Conservation (phyloP, 2,329 filamentous ascomycete genomes). For the Teratosphaeriaceae sp. region DNA sequence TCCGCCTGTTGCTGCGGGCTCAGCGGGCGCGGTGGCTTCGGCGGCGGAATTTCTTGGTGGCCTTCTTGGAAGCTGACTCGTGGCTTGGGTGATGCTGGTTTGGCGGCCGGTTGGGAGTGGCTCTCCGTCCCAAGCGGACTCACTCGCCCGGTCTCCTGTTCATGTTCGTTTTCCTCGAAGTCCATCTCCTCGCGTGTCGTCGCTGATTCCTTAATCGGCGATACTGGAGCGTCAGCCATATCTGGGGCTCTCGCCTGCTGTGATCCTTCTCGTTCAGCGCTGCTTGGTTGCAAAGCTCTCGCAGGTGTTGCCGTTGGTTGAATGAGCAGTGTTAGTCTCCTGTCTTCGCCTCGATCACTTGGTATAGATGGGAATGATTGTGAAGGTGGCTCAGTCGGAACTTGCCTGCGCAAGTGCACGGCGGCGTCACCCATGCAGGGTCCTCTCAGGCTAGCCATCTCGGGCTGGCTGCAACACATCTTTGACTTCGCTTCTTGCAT, state of each 20-base stretch:
- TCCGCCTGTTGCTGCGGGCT: conserved; percentile 79
- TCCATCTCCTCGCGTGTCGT: conserved; percentile 34
- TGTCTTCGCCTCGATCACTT: no score
- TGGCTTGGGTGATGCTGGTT: conserved; percentile 36
- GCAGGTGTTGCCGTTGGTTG: no score
- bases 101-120: conserved; percentile 26
- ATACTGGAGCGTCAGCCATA: no score
- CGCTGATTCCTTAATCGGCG: no score
- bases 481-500: not conserved
- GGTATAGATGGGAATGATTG: no score
- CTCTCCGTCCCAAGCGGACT: conserved; percentile 9
- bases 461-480: not conserved
- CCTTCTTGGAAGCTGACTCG: conserved; percentile 44
- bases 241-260: no score
- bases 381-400: no score
- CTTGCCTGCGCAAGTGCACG: no score
- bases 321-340: no score
- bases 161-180: conserved; percentile 49
- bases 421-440: conserved; percentile 1
- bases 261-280: no score
- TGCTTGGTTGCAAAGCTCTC: no score
- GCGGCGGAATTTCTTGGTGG: conserved; percentile 52
- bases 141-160: conserved; percentile 48
- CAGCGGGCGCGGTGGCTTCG: conserved; percentile 79
- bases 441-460: not conserved